A percentile compares a stretch with the other conserved stretches of the same genome.
These are phyloP conservation scores for Pichia sp. DNA, from an alignment of 1,139 yeast genomes.

Conservation along the genomic window DNA sequence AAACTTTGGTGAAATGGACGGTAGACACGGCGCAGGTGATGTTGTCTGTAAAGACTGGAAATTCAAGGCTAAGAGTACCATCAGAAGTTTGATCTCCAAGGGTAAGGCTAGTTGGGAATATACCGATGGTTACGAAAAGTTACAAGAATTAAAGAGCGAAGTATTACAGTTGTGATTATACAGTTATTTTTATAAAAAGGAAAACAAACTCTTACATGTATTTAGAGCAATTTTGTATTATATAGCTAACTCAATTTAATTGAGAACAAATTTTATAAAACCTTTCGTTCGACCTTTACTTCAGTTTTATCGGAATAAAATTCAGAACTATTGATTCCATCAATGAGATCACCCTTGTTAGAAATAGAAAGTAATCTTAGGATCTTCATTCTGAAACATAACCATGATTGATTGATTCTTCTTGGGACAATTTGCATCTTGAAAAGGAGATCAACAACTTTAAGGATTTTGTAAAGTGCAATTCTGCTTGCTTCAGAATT, in stretches of 20 bases:
- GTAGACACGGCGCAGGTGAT: conserved; percentile 81
- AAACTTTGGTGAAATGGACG: conserved; percentile 82
- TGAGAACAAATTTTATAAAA: neutral
- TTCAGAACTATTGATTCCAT: neutral
- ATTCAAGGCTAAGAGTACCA: conserved; percentile 71
- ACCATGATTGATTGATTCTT: conserved; percentile 16
- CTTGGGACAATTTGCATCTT: conserved; percentile 15
- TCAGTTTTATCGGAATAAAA: neutral
- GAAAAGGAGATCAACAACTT: conserved; percentile 24
- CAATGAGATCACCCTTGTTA: neutral
- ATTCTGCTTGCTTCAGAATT: conserved; percentile 31
- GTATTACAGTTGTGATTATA: conserved; percentile 1
- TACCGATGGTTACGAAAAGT: conserved; percentile 70
- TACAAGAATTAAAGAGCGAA: conserved; percentile 54
- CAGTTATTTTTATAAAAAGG: neutral
- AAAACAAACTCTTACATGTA: neutral
- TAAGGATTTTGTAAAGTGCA: conserved; percentile 33
- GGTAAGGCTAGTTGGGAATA: conserved; percentile 83
- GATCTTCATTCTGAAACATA: neutral
- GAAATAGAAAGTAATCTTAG: conserved; percentile 4
- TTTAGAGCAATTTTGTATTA: neutral
- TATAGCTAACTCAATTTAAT: neutral
- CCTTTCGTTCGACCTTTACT: neutral
- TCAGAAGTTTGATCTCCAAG: conserved; percentile 74
- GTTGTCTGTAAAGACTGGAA: conserved; percentile 91